phyloP scores from a whole-genome alignment of 208 protist species.

The Acanthamoeba culbertsoni region DNA sequence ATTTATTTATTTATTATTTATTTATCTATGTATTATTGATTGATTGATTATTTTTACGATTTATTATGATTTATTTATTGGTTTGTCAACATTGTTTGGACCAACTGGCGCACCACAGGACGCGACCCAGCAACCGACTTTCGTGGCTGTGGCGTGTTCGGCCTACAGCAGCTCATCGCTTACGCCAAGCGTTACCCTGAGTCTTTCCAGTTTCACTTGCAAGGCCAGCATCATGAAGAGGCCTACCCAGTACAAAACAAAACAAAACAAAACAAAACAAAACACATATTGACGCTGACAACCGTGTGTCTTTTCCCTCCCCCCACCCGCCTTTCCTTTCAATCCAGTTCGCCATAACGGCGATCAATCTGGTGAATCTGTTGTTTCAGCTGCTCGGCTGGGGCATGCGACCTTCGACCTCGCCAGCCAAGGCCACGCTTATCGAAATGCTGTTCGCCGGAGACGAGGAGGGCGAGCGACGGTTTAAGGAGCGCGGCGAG shows the following conservation, averaged over 20 bases:
- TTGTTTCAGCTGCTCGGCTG: constrained; percentile 17
- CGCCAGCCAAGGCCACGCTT: background rate
- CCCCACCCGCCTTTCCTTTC: no score
- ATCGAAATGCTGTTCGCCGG: background rate
- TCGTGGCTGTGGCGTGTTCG: constrained; percentile 25
- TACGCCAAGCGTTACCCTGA: background rate
- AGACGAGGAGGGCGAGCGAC: background rate
- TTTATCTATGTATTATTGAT: no score
- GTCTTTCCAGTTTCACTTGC: background rate
- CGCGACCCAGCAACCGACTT: constrained; percentile 35
- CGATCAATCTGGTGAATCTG: constrained; percentile 47
- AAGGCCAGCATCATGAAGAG: constrained; percentile 10
- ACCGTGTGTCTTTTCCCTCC: no score
- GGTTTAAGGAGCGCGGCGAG: background rate
- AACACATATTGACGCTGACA: no score
- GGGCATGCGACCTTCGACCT: constrained; percentile 12
- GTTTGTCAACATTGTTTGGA: no score
- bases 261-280: no score
- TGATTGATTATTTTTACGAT: no score
- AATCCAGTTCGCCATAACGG: constrained; percentile 40
- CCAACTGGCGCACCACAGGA: no score
- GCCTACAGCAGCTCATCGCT: background rate
- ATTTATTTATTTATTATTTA: no score
- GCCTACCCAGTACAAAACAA: constrained; percentile 5
- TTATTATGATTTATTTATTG: no score